Evolutionary conservation across 495 filamentous ascomycete species (phyloP), one percentile per base, ranked within the genome.

Genomic region (Neurospora intermedia): DNA sequence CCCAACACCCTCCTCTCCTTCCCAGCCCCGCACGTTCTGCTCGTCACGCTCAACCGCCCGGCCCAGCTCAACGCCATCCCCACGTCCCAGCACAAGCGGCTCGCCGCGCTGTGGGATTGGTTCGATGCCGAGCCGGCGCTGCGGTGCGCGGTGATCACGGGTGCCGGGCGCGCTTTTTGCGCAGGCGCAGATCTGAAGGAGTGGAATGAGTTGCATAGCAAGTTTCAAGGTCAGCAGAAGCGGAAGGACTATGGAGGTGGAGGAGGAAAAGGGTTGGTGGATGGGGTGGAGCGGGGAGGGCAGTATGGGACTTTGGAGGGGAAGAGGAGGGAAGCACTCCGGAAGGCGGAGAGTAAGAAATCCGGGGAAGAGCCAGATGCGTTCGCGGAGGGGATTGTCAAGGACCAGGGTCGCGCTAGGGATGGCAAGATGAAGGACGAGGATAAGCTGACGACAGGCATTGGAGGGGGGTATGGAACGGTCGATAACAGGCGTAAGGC

Each of bases 11-110:
- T 84, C 71, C 72, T 90, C 74, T 83, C 87, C 71, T 90, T 88
- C 79, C 90, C 89, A 0, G 73, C 77, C 2, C 84, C 84, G 4
- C 80, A 87, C 74, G 82, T 90, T 75, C 84, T 92, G 9, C 85
- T 91, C 62, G 83, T 89, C 39, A 91, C 89, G 0, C 84, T 92
- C 79, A 88, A 89, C 82, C 86, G 89, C 3, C 87, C 89, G 6
- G 76, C 80, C 40, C 77, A 82, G 35, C 85, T 91, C 74, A 92
- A 92, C 82, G 84, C 85, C 73, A 85, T 91, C 77, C 82, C 82
- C 66, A 78, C 78, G 6, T 75, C 81, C 5, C 83, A 85, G 62
- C 87, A 91, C 81, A 74, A 76, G 72, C 84, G 86, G 70, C 82
- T 91, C 39, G 82, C 86, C 46, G 48, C 69, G 1, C 78, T 91